Percentiles rank a stretch among this genome's conserved stretches.
Evolutionary conservation across 179 eudicot genomes (phyloP).

Genomic region (Pouteria campechiana): DNA sequence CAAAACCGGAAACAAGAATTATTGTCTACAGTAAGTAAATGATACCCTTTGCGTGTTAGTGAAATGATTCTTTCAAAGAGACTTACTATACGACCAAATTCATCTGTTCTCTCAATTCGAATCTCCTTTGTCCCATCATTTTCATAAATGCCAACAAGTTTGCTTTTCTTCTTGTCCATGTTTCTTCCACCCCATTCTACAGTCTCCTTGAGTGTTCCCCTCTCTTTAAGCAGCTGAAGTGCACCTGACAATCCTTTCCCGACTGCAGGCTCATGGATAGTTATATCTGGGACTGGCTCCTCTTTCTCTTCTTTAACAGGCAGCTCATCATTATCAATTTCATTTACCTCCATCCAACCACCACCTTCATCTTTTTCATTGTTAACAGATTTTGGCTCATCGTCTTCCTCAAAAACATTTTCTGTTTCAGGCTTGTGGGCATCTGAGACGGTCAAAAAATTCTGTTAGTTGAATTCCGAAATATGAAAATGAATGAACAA

Average conservation of each 20-base stretch:
- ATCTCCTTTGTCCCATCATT: conserved; percentile 59
- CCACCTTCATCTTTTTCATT: conserved; percentile 38
- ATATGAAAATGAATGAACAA: conserved; percentile 1
- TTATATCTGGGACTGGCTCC: conserved; percentile 45
- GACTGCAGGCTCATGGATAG: conserved; percentile 68
- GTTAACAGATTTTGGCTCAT: conserved; percentile 35
- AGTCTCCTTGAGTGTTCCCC: conserved; percentile 81
- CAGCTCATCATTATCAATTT: conserved; percentile 27
- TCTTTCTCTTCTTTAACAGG: conserved; percentile 25
- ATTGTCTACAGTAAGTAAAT: too few species aligned
- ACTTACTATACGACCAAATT: conserved; percentile 83
- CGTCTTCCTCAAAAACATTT: conserved; percentile 96
- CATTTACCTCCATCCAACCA: conserved; percentile 53
- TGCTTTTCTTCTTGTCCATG: conserved; percentile 98
- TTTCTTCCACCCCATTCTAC: conserved; percentile 96
- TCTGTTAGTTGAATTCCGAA: too few species aligned
- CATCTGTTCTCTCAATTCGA: conserved; percentile 74
- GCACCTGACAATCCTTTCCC: conserved; percentile 81
- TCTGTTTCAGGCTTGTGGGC: conserved; percentile 49
- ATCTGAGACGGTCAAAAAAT: conserved; percentile 47
- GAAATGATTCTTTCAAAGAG: not conserved
- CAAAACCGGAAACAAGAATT: not conserved
- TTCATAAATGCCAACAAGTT: conserved; percentile 65
- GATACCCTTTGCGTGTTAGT: too few species aligned
- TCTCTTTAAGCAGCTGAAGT: conserved; percentile 58